phyloP scores from a whole-genome alignment of 306 rosid genomes.

The Astragalus glycyphyllos region DNA sequence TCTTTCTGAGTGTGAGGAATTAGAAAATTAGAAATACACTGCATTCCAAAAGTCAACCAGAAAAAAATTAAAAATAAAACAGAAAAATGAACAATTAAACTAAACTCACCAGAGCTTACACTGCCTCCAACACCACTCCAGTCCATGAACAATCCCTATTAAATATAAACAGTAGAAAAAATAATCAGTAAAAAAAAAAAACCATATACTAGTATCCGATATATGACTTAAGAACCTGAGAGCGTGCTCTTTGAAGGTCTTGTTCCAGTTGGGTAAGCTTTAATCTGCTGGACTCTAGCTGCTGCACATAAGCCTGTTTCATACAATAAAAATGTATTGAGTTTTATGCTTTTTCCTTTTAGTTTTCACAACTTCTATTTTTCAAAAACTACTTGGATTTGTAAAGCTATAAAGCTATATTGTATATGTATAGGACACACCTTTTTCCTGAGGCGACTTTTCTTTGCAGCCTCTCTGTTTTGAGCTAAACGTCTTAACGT shows the following conservation, averaged over 20 bases:
- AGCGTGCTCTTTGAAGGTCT: conserved; percentile 87
- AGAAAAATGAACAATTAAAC: neutral
- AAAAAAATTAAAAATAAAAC: neutral
- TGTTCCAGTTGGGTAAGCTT: conserved; percentile 92
- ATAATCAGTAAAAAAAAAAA: neutral
- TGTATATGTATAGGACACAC: conserved; percentile 42
- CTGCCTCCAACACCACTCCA: conserved; percentile 65
- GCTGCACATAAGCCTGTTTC: conserved; percentile 87
- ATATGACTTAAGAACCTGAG: conserved; percentile 67
- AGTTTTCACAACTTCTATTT: conserved; percentile 9
- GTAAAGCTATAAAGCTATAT: neutral
- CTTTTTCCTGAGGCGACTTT: conserved; percentile 95
- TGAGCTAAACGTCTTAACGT: conserved; percentile 93
- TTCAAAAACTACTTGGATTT: neutral
- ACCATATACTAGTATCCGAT: neutral
- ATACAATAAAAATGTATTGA: conserved; percentile 19
- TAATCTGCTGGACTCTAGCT: conserved; percentile 83
- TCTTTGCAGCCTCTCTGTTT: conserved; percentile 95
- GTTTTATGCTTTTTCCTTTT: neutral
- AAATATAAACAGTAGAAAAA: conserved; percentile 30
- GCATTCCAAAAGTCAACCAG: no score
- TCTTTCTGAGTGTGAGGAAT: neutral
- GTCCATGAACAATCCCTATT: conserved; percentile 72
- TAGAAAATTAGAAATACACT: no score
- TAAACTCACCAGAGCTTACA: conserved; percentile 73